Percentiles rank a stretch among this genome's conserved stretches.
Conservation (phyloP, 2,329 filamentous ascomycete genomes). For the Didymella segeticola region DNA sequence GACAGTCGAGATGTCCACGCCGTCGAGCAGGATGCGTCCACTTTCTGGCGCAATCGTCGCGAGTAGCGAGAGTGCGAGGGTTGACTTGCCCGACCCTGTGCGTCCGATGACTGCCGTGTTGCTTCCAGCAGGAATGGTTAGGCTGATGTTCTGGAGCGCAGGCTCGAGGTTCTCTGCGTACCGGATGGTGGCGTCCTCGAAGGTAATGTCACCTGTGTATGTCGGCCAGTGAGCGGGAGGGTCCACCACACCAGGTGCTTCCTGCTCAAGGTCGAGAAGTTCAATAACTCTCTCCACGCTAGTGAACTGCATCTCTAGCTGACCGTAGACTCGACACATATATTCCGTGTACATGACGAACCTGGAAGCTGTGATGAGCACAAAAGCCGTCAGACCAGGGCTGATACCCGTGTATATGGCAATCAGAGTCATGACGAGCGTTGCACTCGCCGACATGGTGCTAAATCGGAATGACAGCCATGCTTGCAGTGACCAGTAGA, state of each 20-base stretch:
- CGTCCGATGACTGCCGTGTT: slow-evolving; percentile 81
- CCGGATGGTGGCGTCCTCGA: slow-evolving; percentile 77
- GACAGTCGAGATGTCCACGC: slow-evolving; percentile 65
- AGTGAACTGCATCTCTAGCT: slow-evolving; percentile 90
- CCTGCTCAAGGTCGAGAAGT: slow-evolving; percentile 78
- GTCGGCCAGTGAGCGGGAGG: slow-evolving; percentile 81
- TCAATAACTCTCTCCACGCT: slow-evolving; percentile 87
- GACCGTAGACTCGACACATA: slow-evolving; percentile 80
- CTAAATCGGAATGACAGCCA: slow-evolving; percentile 87
- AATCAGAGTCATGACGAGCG: slow-evolving; percentile 74
- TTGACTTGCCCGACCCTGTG: slow-evolving; percentile 81
- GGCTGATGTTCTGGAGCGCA: slow-evolving; percentile 70
- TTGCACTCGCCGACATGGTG: slow-evolving; percentile 72
- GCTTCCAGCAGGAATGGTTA: slow-evolving; percentile 78
- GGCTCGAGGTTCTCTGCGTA: slow-evolving; percentile 81
- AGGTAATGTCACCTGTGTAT: slow-evolving; percentile 73
- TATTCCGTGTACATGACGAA: slow-evolving; percentile 73
- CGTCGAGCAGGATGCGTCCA: slow-evolving; percentile 66
- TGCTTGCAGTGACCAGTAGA: slow-evolving; percentile 86
- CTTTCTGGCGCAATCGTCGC: slow-evolving; percentile 59
- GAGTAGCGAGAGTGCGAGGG: slow-evolving; percentile 68
- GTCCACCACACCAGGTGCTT: slow-evolving; percentile 68
- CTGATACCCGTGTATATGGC: slow-evolving; percentile 78
- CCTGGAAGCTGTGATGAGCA: slow-evolving; percentile 73
- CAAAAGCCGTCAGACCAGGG: slow-evolving; percentile 82